phyloP scores from a whole-genome alignment of 495 filamentous ascomycete species.

The Penicillium cinerascens region DNA sequence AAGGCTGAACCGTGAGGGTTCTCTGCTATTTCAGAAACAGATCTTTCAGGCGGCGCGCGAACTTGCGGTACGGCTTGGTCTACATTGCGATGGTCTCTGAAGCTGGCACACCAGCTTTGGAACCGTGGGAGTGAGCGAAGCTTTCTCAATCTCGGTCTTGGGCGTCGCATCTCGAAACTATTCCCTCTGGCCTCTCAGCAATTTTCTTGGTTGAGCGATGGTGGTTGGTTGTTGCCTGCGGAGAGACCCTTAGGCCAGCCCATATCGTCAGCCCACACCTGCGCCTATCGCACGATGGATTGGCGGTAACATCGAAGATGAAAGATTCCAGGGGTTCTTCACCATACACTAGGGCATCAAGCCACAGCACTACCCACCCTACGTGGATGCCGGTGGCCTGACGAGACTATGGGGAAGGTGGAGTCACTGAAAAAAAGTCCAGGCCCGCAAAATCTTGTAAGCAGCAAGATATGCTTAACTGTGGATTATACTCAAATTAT shows the following conservation, averaged over 20 bases:
- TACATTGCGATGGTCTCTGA: background rate
- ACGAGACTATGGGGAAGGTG: background rate
- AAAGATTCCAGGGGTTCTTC: background rate
- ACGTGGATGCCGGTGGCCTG: background rate
- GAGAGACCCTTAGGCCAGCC: background rate
- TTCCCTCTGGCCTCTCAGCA: background rate
- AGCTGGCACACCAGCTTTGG: background rate
- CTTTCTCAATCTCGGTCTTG: background rate
- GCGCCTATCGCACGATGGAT: background rate
- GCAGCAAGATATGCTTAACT: background rate
- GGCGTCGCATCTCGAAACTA: background rate
- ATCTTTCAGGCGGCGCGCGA: background rate
- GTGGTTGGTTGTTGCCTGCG: background rate
- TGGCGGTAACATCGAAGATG: background rate
- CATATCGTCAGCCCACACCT: background rate
- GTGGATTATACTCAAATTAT: background rate
- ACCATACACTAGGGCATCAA: background rate
- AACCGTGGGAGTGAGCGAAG: background rate
- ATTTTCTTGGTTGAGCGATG: background rate
- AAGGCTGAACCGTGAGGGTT: slow-evolving; percentile 18
- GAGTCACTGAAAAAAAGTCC: background rate
- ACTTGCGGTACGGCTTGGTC: background rate
- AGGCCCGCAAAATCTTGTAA: background rate
- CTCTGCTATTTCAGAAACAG: background rate
- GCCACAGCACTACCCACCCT: background rate